A percentile compares a stretch with the other conserved stretches of the same genome.
These are phyloP conservation scores for Fragaria vesca DNA, from an alignment of 306 rosid genomes.

Conservation along the genomic window DNA sequence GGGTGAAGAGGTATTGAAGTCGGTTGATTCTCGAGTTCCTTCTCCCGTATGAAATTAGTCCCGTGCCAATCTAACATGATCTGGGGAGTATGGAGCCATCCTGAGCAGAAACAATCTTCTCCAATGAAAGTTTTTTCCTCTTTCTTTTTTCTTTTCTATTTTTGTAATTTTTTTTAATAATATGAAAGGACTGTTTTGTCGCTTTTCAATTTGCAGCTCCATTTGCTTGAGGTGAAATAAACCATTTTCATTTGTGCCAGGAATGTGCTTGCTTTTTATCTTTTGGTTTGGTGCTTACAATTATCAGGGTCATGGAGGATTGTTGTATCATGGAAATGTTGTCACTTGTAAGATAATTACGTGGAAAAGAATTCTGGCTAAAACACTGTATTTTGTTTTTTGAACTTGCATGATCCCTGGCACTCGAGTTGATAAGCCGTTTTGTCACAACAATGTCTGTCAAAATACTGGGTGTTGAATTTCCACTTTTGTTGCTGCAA, in stretches of 20 bases:
- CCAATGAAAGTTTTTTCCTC: neutral
- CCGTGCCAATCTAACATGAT: neutral
- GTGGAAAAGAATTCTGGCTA: neutral
- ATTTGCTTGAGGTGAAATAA: neutral
- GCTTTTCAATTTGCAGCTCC: neutral
- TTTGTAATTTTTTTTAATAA: too few species aligned
- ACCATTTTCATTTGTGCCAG: neutral
- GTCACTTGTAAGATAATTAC: too few species aligned
- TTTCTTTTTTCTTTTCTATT: too few species aligned
- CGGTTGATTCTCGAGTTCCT: constrained; percentile 51
- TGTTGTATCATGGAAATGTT: neutral
- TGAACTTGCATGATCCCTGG: neutral
- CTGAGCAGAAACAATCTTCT: neutral
- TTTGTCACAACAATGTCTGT: neutral
- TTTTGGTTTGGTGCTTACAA: neutral
- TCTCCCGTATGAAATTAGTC: constrained; percentile 39
- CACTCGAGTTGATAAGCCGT: too few species aligned
- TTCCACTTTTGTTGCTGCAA: too few species aligned
- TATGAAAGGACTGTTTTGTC: neutral
- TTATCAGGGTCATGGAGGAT: neutral
- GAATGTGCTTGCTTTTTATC: neutral
- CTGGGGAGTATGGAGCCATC: neutral
- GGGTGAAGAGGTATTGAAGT: constrained; percentile 84
- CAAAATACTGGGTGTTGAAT: neutral
- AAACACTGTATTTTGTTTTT: neutral